Conservation (phyloP, 2,329 filamentous ascomycete species). For the Fusarium sp. region DNA sequence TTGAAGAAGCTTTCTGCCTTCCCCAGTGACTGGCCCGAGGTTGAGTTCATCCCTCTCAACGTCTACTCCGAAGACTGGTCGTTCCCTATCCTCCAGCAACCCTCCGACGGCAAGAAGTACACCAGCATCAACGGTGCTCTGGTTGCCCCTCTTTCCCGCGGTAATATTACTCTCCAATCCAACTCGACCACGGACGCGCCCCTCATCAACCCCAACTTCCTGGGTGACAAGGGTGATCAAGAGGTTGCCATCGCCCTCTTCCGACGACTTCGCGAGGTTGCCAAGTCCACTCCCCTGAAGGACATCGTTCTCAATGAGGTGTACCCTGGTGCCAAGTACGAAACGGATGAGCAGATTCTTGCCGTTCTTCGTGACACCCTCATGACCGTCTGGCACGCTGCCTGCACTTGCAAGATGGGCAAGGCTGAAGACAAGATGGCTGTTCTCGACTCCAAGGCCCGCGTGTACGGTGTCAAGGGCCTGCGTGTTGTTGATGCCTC, state of each 20-base stretch:
- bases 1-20: constrained; percentile 32
- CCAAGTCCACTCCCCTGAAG: constrained; percentile 33
- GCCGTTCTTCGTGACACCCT: constrained; percentile 42
- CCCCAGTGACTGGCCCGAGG: constrained; percentile 51
- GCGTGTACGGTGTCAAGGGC: constrained; percentile 29
- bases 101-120: constrained; percentile 35
- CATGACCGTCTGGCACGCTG: constrained; percentile 40
- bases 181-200: constrained; percentile 51
- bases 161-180: constrained; percentile 56
- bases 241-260: constrained; percentile 58
- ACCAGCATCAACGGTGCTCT: constrained; percentile 47
- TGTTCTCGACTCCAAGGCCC: constrained; percentile 30
- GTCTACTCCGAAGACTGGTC: constrained; percentile 35
- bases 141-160: constrained; percentile 55
- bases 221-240: constrained; percentile 55
- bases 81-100: constrained; percentile 34
- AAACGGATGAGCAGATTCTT: constrained; percentile 57
- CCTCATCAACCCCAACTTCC: constrained; percentile 59
- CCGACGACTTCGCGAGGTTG: constrained; percentile 54
- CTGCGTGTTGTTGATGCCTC: constrained; percentile 32
- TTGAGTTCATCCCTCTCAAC: constrained; percentile 45
- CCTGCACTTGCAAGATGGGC: constrained; percentile 39
- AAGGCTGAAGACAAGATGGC: constrained; percentile 28
- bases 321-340: constrained; percentile 34
- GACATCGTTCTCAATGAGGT: constrained; percentile 52